Percentiles rank a stretch among this genome's conserved stretches.
Conservation (phyloP, 306 rosid species). For the Begonia peltatifolia region DNA sequence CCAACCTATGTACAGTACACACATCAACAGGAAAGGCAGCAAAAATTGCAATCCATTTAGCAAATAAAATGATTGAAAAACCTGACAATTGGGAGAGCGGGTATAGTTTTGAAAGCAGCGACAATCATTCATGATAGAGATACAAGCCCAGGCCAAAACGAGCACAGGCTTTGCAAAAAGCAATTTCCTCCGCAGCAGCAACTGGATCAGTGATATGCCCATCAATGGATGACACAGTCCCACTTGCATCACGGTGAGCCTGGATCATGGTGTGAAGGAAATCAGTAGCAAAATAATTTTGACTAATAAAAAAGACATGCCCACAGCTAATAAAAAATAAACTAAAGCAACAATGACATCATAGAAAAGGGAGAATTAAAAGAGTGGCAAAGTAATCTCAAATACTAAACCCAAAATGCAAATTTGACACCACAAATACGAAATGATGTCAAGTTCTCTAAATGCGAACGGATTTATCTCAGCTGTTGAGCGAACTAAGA, state of each 20-base stretch:
- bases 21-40: neutral
- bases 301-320: too few relatives aligned
- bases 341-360: too few relatives aligned
- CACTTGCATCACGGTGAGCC: conserved; percentile 95
- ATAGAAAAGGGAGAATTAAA: too few relatives aligned
- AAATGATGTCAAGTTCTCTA: too few relatives aligned
- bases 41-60: neutral
- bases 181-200: conserved; percentile 90
- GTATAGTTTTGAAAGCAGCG: conserved; percentile 1
- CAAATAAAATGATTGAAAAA: neutral
- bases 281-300: neutral
- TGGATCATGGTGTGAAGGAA: conserved; percentile 4
- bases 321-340: too few relatives aligned
- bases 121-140: conserved; percentile 67
- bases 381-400: too few relatives aligned
- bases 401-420: too few relatives aligned
- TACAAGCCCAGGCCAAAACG: conserved; percentile 97
- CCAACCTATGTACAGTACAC: neutral
- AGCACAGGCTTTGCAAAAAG: conserved; percentile 94
- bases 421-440: too few relatives aligned
- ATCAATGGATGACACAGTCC: conserved; percentile 52
- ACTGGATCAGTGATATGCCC: conserved; percentile 54
- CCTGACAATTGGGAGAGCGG: neutral
- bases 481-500: too few relatives aligned
- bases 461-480: too few relatives aligned